Evolutionary conservation across 768 basidiomycete species (phyloP).

Genomic region (Leccinum ochraceum): DNA sequence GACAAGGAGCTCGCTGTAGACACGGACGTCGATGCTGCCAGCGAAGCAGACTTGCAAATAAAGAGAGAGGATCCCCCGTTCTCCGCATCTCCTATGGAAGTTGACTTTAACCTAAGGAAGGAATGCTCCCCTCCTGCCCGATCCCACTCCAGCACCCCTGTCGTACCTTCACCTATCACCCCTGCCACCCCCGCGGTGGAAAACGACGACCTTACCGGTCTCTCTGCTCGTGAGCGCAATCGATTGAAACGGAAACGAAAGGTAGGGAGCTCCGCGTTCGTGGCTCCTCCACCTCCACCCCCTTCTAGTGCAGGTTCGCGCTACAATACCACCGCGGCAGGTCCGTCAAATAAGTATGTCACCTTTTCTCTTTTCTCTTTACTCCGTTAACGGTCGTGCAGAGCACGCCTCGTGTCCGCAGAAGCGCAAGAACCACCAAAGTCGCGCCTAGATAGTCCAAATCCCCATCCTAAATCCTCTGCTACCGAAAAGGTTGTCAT

Average conservation of each 20-base stretch:
- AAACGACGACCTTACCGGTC: slow-evolving; percentile 45
- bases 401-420: slow-evolving; percentile 71
- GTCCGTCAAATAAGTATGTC: slow-evolving; percentile 59
- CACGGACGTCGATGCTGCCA: slow-evolving; percentile 47
- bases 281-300: slow-evolving; percentile 64
- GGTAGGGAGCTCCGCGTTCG: slow-evolving; percentile 79
- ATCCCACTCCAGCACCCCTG: slow-evolving; percentile 47
- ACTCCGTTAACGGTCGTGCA: slow-evolving; percentile 29
- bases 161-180: slow-evolving; percentile 50
- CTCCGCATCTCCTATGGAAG: slow-evolving; percentile 45
- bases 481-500: slow-evolving; percentile 67
- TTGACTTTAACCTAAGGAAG: slow-evolving; percentile 41
- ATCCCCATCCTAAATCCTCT: slow-evolving; percentile 38
- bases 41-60: slow-evolving; percentile 39
- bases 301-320: slow-evolving; percentile 59
- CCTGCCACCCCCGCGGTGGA: slow-evolving; percentile 39
- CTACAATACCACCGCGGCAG: slow-evolving; percentile 58
- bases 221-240: slow-evolving; percentile 93
- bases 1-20: slow-evolving; percentile 78
- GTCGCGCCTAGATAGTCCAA: slow-evolving; percentile 63
- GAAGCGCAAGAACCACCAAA: slow-evolving; percentile 53
- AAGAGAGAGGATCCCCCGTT: slow-evolving; percentile 42
- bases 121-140: slow-evolving; percentile 43
- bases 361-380: not conserved
- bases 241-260: slow-evolving; percentile 95